Evolutionary conservation across 2,329 filamentous ascomycete species (phyloP), one percentile per base, ranked within the genome.

Genomic region (Alternaria tenuissima): DNA sequence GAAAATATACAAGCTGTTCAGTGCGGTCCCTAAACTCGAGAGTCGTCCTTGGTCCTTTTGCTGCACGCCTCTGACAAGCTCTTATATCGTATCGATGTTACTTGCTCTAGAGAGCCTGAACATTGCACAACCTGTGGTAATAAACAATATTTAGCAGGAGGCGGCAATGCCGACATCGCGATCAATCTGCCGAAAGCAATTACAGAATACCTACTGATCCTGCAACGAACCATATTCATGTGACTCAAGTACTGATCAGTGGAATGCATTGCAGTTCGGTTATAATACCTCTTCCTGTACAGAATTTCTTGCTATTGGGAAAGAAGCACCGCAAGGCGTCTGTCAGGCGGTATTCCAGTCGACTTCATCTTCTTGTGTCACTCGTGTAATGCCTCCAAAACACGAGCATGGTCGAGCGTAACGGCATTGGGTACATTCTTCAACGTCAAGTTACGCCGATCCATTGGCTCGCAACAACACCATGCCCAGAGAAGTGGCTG

Each of bases 391-490:
- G 22, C 26, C 39, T 28, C 20, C 54, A 42, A 51, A 41, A 49
- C 46, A 39, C 34, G 41, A 47, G 24, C 32, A 30, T 54, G n/a
- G 42, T 47, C 39, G n/a, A 52, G 36, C 32, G 56, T 60, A 59
- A 60, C 62, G 24, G 30, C 26, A 22, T 36, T 20, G 30, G 38
- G 30, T 38, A 28, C 46, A 22, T 51, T 24, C 42, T 51, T 30
- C 26, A 43, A 26, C 52, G 49, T 52, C 63, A 62, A 59, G 54
- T 62, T 26, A 70, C 63, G 43, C 58, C 38, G 42, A 22, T 58
- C 47, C 51, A 67, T 65, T 54, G 34, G 44, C 22, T 65, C 56
- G 69, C 63, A 66, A 74, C 66, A 48, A 48, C 56, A 58, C 66
- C 55, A 65, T 66, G 11, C 66, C 62, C 46, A 54, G 42, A 64